Evolutionary conservation across 2,329 filamentous ascomycete species (phyloP).

Genomic region (Monosporascus sp.): DNA sequence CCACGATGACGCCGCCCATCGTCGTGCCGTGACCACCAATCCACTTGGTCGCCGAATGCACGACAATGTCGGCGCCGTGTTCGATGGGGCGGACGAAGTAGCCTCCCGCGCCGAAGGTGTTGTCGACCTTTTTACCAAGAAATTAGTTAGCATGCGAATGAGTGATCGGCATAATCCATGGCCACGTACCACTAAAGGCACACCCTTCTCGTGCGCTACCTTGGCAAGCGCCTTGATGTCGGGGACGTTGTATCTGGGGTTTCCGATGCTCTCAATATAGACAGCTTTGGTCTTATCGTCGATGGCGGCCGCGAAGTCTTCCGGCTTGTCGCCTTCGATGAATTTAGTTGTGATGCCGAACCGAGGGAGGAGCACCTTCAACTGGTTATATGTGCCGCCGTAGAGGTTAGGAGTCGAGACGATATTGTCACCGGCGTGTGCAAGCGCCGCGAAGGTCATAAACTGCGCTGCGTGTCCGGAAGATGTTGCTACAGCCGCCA

Average conservation of each 20-base stretch:
- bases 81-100: constrained; percentile 84
- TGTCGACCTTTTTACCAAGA: constrained; percentile 60
- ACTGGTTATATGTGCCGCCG: constrained; percentile 94
- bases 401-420: constrained; percentile 87
- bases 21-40: constrained; percentile 94
- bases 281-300: constrained; percentile 92
- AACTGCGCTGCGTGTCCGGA: constrained; percentile 92
- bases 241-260: constrained; percentile 88
- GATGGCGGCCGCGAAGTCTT: constrained; percentile 75
- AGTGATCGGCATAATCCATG: neutral
- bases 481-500: constrained; percentile 75
- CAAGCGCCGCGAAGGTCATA: constrained; percentile 80
- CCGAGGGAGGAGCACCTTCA: constrained; percentile 86
- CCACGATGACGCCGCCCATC: constrained; percentile 78
- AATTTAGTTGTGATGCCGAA: constrained; percentile 87
- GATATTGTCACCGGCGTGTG: constrained; percentile 86
- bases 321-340: constrained; percentile 71
- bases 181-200: constrained; percentile 55
- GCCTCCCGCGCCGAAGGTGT: constrained; percentile 91
- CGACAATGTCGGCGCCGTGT: constrained; percentile 87
- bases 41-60: constrained; percentile 95
- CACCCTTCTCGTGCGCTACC: constrained; percentile 64
- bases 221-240: constrained; percentile 84
- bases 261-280: constrained; percentile 89
- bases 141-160: neutral